Percentiles rank a stretch among this genome's conserved stretches.
phyloP scores from a whole-genome alignment of 768 basidiomycete species.

The Lactifluus subvellereus region DNA sequence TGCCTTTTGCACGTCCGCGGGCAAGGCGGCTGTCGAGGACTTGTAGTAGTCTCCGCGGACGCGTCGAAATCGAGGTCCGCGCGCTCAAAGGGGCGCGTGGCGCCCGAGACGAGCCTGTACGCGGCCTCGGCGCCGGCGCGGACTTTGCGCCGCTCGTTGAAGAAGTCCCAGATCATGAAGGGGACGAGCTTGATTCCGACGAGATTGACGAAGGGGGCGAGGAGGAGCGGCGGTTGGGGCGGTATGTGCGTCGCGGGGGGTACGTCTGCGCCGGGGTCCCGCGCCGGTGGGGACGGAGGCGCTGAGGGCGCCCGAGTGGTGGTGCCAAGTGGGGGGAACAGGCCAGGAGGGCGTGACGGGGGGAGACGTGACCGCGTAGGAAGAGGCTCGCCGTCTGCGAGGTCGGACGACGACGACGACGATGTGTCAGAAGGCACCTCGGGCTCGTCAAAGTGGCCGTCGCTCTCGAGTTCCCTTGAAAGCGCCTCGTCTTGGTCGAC shows the following conservation, averaged over 20 bases:
- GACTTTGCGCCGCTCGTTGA: conserved; percentile 83
- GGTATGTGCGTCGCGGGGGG: conserved; percentile 55
- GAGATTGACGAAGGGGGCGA: conserved; percentile 68
- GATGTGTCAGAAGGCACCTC: conserved; percentile 31
- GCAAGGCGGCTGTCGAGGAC: conserved; percentile 47
- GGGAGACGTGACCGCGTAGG: conserved; percentile 38
- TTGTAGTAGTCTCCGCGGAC: conserved; percentile 64
- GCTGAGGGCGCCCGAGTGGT: conserved; percentile 28
- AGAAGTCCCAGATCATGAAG: conserved; percentile 86
- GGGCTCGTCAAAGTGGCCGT: conserved; percentile 74
- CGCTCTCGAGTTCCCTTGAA: conserved; percentile 58
- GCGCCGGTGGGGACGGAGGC: conserved; percentile 24
- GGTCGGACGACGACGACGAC: conserved; percentile 22
- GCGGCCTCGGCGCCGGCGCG: conserved; percentile 75
- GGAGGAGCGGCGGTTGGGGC: conserved; percentile 69
- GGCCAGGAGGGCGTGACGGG: conserved; percentile 30
- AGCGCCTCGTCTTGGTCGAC: conserved; percentile 68
- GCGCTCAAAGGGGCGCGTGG: conserved; percentile 53
- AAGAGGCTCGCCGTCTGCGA: conserved; percentile 35
- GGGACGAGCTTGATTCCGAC: conserved; percentile 83
- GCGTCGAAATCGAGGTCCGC: conserved; percentile 70
- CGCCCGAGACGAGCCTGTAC: conserved; percentile 58
- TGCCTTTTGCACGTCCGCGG: conserved; percentile 56
- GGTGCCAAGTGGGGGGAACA: conserved; percentile 28
- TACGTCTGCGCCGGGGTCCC: conserved; percentile 34